Evolutionary conservation across 371 early-diverging fungal species (phyloP).

Genomic region (Lichtheimia corymbifera): DNA sequence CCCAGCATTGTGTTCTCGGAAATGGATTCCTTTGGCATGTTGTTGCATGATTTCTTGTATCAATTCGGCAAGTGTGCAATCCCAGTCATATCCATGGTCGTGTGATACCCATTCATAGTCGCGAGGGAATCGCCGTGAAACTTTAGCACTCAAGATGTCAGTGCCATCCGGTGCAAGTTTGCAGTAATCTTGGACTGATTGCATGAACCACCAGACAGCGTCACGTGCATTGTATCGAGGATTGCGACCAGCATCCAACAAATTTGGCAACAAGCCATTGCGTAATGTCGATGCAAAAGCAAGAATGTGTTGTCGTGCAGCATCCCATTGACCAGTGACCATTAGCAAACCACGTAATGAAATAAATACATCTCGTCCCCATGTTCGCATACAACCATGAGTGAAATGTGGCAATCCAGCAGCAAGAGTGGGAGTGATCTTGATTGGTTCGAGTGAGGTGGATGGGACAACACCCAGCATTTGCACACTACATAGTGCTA

Average conservation of each 20-base stretch:
- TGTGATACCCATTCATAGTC: constrained; percentile 70
- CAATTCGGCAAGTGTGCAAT: constrained; percentile 76
- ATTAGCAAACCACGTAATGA: constrained; percentile 85
- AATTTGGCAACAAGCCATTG: constrained; percentile 95
- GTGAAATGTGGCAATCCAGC: constrained; percentile 98
- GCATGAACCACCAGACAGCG: constrained; percentile 95
- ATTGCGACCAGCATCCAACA: constrained; percentile 81
- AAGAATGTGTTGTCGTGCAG: constrained; percentile 82
- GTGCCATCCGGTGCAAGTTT: constrained; percentile 72
- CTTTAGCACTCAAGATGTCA: constrained; percentile 67
- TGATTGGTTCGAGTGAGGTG: constrained; percentile 77
- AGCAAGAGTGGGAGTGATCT: constrained; percentile 69
- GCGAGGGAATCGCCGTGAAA: constrained; percentile 84
- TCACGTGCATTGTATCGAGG: constrained; percentile 97
- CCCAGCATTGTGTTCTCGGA: constrained; percentile 96
- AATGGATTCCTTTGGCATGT: constrained; percentile 91
- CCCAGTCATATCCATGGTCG: constrained; percentile 66
- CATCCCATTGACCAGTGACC: constrained; percentile 79
- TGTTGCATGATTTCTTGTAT: constrained; percentile 90
- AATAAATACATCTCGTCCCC: constrained; percentile 98
- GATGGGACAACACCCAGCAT: constrained; percentile 77
- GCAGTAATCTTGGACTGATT: constrained; percentile 89
- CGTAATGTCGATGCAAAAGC: constrained; percentile 87
- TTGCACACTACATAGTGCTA: constrained; percentile 83
- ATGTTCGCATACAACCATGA: constrained; percentile 90